Evolutionary conservation across 768 basidiomycete species (phyloP).

Genomic region (Mycena venus): DNA sequence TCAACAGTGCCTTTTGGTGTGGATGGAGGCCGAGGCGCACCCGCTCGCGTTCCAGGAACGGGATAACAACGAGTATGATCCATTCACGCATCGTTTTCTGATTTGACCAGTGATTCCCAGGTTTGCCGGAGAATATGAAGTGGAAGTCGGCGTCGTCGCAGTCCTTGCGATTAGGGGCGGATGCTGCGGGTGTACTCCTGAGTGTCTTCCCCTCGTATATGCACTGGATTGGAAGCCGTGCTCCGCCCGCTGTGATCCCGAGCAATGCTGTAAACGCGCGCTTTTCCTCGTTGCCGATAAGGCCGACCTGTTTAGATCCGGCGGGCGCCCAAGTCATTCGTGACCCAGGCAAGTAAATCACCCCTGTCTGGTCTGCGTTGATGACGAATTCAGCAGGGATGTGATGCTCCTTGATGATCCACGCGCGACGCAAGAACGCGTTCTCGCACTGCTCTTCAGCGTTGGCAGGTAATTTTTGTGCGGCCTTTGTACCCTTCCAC

Average conservation of each 20-base stretch:
- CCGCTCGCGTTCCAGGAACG: slow-evolving; percentile 27
- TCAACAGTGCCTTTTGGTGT: slow-evolving; percentile 34
- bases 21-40: neutral
- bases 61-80: slow-evolving; percentile 32
- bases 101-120: too few relatives aligned
- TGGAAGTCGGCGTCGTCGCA: slow-evolving; percentile 26
- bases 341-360: slow-evolving; percentile 23
- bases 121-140: slow-evolving; percentile 34
- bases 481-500: too few relatives aligned
- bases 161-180: neutral
- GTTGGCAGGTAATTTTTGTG: too few relatives aligned
- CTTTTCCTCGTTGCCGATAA: slow-evolving; percentile 32
- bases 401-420: slow-evolving; percentile 28
- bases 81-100: slow-evolving; percentile 36
- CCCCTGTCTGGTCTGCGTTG: slow-evolving; percentile 49
- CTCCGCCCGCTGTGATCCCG: slow-evolving; percentile 37
- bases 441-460: too few relatives aligned
- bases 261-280: slow-evolving; percentile 50
- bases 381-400: slow-evolving; percentile 31
- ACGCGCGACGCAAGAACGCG: slow-evolving; percentile 30
- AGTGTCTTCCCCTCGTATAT: slow-evolving; percentile 42
- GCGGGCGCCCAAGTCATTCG: slow-evolving; percentile 27
- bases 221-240: slow-evolving; percentile 44
- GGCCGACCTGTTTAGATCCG: slow-evolving; percentile 32
- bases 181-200: slow-evolving; percentile 22